phyloP scores from a whole-genome alignment of 2,329 filamentous ascomycete species.

The Emergomyces orientalis region DNA sequence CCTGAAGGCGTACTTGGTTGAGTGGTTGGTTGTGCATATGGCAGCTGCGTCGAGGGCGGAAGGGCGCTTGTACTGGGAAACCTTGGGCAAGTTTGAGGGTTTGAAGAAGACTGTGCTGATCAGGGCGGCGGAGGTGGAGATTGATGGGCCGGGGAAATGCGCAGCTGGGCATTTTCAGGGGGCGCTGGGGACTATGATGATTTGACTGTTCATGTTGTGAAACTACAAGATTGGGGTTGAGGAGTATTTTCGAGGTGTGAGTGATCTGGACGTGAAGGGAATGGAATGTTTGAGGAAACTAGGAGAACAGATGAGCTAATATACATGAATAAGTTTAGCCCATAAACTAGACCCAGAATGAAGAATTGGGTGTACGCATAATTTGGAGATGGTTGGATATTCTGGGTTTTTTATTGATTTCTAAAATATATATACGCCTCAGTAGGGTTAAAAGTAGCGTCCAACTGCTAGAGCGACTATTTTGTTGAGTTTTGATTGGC shows the following conservation, averaged over 20 bases:
- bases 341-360: not conserved
- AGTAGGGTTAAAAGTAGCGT: too few species aligned
- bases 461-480: too few species aligned
- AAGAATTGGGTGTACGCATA: not conserved
- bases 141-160: not conserved
- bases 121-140: not conserved
- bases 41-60: not conserved
- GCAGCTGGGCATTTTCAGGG: not conserved
- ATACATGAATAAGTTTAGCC: too few species aligned
- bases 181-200: not conserved
- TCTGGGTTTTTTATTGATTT: not conserved
- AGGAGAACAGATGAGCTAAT: not conserved
- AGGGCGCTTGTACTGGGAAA: not conserved
- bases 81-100: slow-evolving; percentile 4
- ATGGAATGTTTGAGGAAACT: not conserved
- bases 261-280: not conserved
- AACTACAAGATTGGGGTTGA: too few species aligned
- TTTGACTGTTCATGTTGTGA: not conserved
- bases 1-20: slow-evolving; percentile 8
- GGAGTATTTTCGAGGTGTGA: too few species aligned
- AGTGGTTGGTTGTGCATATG: slow-evolving; percentile 7
- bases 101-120: slow-evolving; percentile 3
- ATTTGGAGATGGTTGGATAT: not conserved
- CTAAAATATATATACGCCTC: too few species aligned
- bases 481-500: not conserved